Conservation (phyloP, 2,329 filamentous ascomycete genomes). For the Xylariaceae sp. region DNA sequence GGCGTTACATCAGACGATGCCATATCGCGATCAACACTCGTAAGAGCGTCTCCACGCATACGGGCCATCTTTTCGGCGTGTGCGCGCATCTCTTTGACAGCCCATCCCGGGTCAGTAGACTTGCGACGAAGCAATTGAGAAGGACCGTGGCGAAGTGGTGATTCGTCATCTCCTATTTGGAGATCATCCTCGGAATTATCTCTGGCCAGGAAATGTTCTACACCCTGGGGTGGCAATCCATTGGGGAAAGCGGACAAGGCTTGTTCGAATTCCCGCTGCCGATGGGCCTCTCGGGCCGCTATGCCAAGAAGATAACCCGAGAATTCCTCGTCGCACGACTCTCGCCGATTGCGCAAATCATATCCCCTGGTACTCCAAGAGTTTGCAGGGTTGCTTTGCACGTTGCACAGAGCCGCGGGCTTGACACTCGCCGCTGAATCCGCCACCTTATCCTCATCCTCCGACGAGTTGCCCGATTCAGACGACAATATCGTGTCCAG, state of each 20-base stretch:
- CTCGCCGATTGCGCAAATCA: conserved; percentile 49
- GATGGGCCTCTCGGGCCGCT: conserved; percentile 73
- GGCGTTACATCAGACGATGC: conserved; percentile 26
- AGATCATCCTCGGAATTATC: conserved; percentile 57
- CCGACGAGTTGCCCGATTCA: conserved; percentile 39
- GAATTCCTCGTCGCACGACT: conserved; percentile 70
- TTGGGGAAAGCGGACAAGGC: conserved; percentile 72
- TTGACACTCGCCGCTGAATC: conserved; percentile 21
- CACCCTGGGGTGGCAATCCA: conserved; percentile 61
- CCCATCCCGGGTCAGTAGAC: conserved; percentile 64
- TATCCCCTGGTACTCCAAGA: conserved; percentile 28
- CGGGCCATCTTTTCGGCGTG: conserved; percentile 63
- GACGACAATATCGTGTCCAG: conserved; percentile 42
- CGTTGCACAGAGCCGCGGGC: conserved; percentile 21
- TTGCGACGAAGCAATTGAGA: conserved; percentile 46
- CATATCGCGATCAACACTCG: conserved; percentile 31
- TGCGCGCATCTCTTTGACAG: conserved; percentile 73
- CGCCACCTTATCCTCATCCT: conserved; percentile 18
- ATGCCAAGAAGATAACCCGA: conserved; percentile 73
- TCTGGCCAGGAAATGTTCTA: conserved; percentile 65
- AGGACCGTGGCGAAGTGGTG: conserved; percentile 34
- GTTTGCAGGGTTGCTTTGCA: conserved; percentile 31
- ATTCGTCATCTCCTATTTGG: conserved; percentile 35
- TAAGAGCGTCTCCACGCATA: conserved; percentile 38
- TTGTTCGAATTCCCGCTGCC: conserved; percentile 66